phyloP scores from a whole-genome alignment of 1,284 basidiomycete species.

The Austroboletus niveus region DNA sequence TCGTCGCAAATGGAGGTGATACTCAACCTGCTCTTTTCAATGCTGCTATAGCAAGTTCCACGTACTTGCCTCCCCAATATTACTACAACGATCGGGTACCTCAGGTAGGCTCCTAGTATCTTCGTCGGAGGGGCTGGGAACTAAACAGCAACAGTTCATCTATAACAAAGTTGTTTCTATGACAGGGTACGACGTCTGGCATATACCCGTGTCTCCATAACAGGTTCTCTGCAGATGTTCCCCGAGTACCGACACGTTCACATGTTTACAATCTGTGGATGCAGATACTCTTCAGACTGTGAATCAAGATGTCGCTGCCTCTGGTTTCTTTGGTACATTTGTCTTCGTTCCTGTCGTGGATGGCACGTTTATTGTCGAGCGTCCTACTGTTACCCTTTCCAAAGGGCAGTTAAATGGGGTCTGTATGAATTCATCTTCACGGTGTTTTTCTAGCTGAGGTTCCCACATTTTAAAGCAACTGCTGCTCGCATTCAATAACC shows the following conservation, averaged over 20 bases:
- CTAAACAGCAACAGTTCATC: slow-evolving; percentile 13
- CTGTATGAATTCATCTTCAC: not conserved
- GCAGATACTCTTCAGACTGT: slow-evolving; percentile 15
- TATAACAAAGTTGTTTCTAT: slow-evolving; percentile 16
- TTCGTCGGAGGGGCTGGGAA: not conserved
- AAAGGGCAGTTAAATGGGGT: slow-evolving; percentile 19
- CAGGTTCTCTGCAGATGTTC: slow-evolving; percentile 20
- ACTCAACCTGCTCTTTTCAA: slow-evolving; percentile 21
- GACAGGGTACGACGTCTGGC: slow-evolving; percentile 10
- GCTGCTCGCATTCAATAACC: slow-evolving; percentile 12
- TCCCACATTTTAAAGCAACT: slow-evolving; percentile 3
- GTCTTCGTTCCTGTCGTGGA: slow-evolving; percentile 35
- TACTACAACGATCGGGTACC: slow-evolving; percentile 21
- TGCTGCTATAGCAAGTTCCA: slow-evolving; percentile 28
- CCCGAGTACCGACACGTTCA: slow-evolving; percentile 20
- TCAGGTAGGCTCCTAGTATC: slow-evolving; percentile 4
- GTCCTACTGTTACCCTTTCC: slow-evolving; percentile 27
- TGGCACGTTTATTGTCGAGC: slow-evolving; percentile 33
- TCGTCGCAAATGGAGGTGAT: slow-evolving; percentile 18
- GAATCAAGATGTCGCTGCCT: slow-evolving; percentile 15
- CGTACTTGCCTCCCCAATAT: slow-evolving; percentile 28
- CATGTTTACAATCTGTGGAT: slow-evolving; percentile 27
- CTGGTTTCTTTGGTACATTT: slow-evolving; percentile 30
- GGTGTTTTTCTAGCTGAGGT: not conserved
- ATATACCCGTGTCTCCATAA: not conserved